These are phyloP conservation scores for Cytospora piceicola DNA, from an alignment of 2,329 filamentous ascomycete genomes.

Conservation along the genomic window DNA sequence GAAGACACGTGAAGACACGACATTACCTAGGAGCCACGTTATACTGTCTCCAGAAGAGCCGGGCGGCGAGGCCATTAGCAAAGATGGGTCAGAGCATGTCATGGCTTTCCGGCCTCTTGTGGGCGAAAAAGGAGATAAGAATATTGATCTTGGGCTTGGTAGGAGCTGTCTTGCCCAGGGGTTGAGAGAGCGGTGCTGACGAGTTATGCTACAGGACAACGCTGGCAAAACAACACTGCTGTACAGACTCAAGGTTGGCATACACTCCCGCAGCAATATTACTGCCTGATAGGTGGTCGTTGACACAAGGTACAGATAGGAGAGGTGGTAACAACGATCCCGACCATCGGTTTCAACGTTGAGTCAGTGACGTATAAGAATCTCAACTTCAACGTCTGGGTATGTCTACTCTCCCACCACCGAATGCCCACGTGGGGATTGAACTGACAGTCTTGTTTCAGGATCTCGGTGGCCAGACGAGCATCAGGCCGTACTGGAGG, in stretches of 20 bases:
- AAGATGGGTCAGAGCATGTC: conserved; percentile 69
- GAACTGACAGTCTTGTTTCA: conserved; percentile 40
- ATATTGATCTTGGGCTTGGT: conserved; percentile 95
- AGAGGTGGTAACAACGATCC: conserved; percentile 98
- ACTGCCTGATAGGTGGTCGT: conserved; percentile 1
- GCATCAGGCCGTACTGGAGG: conserved; percentile 97
- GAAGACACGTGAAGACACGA: conserved; percentile 2
- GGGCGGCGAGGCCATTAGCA: conserved; percentile 32
- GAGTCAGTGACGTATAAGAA: conserved; percentile 99
- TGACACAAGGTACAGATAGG: conserved; percentile 69
- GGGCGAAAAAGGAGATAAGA: conserved; percentile 95
- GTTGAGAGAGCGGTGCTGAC: conserved; percentile 21
- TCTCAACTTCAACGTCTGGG: conserved; percentile 98
- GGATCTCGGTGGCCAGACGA: conserved; percentile 98
- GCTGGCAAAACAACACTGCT: conserved; percentile 96
- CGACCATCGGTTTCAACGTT: conserved; percentile 98
- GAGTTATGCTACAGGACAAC: conserved; percentile 71
- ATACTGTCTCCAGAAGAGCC: conserved; percentile 15
- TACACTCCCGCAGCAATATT: not conserved
- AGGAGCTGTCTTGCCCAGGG: conserved; percentile 38
- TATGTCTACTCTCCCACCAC: conserved; percentile 45
- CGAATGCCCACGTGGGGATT: conserved; percentile 28
- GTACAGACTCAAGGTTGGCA: conserved; percentile 85
- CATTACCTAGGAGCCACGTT: not conserved
- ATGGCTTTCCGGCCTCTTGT: conserved; percentile 75